Percentiles rank a stretch among this genome's conserved stretches.
These are phyloP conservation scores for Gossypium mustelinum DNA, from an alignment of 345 rosid genomes.

Conservation along the genomic window DNA sequence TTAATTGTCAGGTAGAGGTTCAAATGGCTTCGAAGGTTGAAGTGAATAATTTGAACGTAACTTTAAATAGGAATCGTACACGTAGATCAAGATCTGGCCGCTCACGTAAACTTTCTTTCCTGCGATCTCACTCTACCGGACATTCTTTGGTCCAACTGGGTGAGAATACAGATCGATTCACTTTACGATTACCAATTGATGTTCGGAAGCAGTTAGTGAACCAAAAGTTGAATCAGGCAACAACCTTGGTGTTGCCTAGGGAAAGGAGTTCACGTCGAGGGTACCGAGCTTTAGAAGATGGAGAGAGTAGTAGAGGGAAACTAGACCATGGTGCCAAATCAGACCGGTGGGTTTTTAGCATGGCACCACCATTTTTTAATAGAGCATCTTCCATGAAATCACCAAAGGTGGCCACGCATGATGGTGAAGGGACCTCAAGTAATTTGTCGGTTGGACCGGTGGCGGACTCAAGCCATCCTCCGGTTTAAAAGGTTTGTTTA, in stretches of 20 bases:
- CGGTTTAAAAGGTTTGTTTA: constrained; percentile 25
- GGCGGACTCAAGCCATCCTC: constrained; percentile 25
- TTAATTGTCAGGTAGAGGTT: background rate
- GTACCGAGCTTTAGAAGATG: constrained; percentile 28
- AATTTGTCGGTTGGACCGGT: constrained; percentile 4
- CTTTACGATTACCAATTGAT: constrained; percentile 59
- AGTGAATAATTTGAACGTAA: background rate
- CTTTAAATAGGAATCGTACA: constrained; percentile 42
- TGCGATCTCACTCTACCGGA: constrained; percentile 85
- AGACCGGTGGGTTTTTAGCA: constrained; percentile 39
- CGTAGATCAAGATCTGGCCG: constrained; percentile 42
- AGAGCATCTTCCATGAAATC: constrained; percentile 47
- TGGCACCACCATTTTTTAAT: constrained; percentile 27
- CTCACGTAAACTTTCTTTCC: constrained; percentile 28
- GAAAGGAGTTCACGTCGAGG: constrained; percentile 50
- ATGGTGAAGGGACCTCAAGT: constrained; percentile 17
- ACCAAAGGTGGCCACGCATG: constrained; percentile 36
- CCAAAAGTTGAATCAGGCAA: constrained; percentile 57
- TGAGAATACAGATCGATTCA: constrained; percentile 75
- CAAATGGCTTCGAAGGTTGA: constrained; percentile 20
- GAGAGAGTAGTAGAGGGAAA: constrained; percentile 32
- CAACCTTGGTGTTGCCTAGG: constrained; percentile 48
- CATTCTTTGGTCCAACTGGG: constrained; percentile 84
- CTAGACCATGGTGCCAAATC: constrained; percentile 31
- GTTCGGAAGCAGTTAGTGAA: constrained; percentile 63